Percentiles rank a stretch among this genome's conserved stretches.
Conservation (phyloP, 2,329 filamentous ascomycete species). For the Talaromyces islandicus region DNA sequence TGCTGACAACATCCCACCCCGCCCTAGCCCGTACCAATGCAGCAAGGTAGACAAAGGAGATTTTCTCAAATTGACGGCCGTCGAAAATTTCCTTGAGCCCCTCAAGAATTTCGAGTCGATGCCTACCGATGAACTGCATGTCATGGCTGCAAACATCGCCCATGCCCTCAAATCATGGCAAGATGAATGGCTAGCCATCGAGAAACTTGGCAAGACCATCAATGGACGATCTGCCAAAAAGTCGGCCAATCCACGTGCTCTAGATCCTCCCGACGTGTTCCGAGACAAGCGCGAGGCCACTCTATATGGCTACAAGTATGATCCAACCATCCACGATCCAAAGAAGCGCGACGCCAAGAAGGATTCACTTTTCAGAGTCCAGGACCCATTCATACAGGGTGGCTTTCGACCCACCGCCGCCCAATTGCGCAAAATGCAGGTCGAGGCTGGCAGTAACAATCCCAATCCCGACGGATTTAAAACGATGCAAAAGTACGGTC, state of each 20-base stretch:
- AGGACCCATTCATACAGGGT: conserved; percentile 53
- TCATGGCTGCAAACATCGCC: conserved; percentile 50
- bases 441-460: conserved; percentile 28
- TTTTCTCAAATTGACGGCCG: conserved; percentile 30
- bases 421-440: conserved; percentile 34
- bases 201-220: conserved; percentile 43
- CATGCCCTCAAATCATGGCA: conserved; percentile 50
- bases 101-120: conserved; percentile 35
- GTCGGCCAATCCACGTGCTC: conserved; percentile 45
- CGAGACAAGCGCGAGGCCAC: conserved; percentile 57
- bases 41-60: conserved; percentile 23
- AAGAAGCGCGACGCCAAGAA: conserved; percentile 22
- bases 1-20: conserved; percentile 15
- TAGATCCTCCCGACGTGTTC: conserved; percentile 44
- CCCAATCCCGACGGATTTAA: conserved; percentile 39
- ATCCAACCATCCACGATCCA: conserved; percentile 25
- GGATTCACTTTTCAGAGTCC: conserved; percentile 39
- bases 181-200: conserved; percentile 51
- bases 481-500: conserved; percentile 29
- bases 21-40: conserved; percentile 30
- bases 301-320: conserved; percentile 55
- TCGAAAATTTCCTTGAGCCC: conserved; percentile 31
- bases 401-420: conserved; percentile 40
- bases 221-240: conserved; percentile 47
- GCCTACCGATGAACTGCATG: conserved; percentile 49